Evolutionary conservation across 345 rosid genomes (phyloP), one percentile per base, ranked within the genome.

Genomic region (Gossypium longicalyx): DNA sequence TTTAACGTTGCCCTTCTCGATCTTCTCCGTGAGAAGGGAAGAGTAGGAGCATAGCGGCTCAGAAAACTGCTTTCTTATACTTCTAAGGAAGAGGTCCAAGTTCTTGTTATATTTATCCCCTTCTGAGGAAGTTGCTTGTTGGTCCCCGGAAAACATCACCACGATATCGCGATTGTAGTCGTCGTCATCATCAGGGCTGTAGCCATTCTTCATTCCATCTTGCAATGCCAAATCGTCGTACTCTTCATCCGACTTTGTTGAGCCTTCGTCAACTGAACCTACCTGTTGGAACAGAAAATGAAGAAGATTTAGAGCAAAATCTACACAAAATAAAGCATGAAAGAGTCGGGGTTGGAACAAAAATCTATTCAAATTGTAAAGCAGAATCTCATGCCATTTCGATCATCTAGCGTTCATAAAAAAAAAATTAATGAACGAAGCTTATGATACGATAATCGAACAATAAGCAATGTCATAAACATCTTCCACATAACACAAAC

Each of bases 261-360:
- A 93, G 74, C 91, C 92, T 88, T 96, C 99, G 22, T 96, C 99
- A 29, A 96, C 99, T 2, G 99, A 96, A 3, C 99, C 99, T n/a
- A 90, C 81, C 98, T 96, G 87, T 52, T 60, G 56, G 2, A 22
- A 6, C 45, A 64, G 8, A 23, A 19, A 61, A 53, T 17, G 17
- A 49, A 8, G 12, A 44, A 19, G 65, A 27, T 4, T 29, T 2
- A 25, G 53, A 52, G 17, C 45, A 41, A 53, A 53, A 61, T 27
- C 47, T 22, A 49, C n/a, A 34, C 3, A 38, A 13, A 29, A 29
- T 29, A 51, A 3, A 13, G 25, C 51, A 69, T 23, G 17, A 3
- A 20, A 45, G 52, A 44, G 2, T 19, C 43, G 3, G 12, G 12
- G 25, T 23, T 48, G 8, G 41, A 23, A 67, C 8, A 7, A 16